Evolutionary conservation across 768 basidiomycete genomes (phyloP).

Genomic region (Suillus americanus): DNA sequence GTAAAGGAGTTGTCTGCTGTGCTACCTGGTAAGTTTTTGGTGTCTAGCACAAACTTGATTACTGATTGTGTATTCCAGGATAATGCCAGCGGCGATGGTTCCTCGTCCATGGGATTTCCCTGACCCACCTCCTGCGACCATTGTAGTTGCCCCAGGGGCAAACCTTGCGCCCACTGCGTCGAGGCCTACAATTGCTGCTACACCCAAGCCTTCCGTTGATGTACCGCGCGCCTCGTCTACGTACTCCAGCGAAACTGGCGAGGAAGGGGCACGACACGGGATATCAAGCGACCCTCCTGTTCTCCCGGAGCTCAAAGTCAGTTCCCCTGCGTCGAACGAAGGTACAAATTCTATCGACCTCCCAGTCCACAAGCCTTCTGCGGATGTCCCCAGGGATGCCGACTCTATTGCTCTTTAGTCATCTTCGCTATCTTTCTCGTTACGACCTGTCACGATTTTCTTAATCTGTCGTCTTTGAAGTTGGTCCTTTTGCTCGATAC

Average conservation of each 20-base stretch:
- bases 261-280: conserved; percentile 20
- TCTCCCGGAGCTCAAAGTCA: conserved; percentile 35
- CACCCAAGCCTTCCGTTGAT: conserved; percentile 31
- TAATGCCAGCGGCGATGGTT: conserved; percentile 77
- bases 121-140: conserved; percentile 37
- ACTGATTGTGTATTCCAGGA: conserved; percentile 38
- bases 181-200: conserved; percentile 21
- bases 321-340: conserved; percentile 33
- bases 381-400: conserved; percentile 3
- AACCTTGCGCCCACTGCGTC: conserved; percentile 19
- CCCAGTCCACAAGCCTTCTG: conserved; percentile 1
- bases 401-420: neutral
- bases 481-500: neutral
- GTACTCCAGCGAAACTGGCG: conserved; percentile 29
- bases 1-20: conserved; percentile 82
- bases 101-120: conserved; percentile 81
- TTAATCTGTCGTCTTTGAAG: neutral
- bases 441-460: neutral
- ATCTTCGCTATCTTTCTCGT: neutral
- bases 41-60: neutral
- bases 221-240: conserved; percentile 28
- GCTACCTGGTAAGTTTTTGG: conserved; percentile 72
- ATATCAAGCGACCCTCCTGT: conserved; percentile 32
- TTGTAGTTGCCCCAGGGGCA: conserved; percentile 4
- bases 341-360: conserved; percentile 16